Evolutionary conservation across 2,329 filamentous ascomycete genomes (phyloP).

Genomic region (Fusarium devonianum): DNA sequence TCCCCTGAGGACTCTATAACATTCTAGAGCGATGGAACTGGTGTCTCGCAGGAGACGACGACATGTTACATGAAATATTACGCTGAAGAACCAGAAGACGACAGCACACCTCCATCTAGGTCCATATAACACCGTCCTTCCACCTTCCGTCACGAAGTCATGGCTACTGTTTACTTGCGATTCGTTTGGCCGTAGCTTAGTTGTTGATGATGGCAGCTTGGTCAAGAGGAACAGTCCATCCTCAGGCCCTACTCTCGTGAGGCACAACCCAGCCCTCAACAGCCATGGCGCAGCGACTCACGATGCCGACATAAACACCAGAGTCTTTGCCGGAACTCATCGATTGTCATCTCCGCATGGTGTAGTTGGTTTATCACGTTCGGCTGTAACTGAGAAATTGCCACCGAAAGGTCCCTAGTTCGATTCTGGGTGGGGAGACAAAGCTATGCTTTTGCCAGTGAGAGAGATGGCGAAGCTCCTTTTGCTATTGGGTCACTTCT

Average conservation of each 20-base stretch:
- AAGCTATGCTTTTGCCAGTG: neutral
- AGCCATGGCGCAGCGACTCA: neutral
- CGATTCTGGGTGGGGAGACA: slow-evolving; percentile 14
- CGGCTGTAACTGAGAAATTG: slow-evolving; percentile 13
- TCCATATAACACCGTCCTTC: no score
- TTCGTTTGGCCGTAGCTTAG: no score
- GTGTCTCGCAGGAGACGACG: no score
- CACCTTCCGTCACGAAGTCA: no score
- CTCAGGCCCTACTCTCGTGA: neutral
- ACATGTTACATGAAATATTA: no score
- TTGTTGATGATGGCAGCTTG: no score
- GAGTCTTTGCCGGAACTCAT: neutral
- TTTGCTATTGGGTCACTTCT: no score
- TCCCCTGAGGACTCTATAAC: no score
- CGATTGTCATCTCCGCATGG: slow-evolving; percentile 12
- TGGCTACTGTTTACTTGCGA: no score
- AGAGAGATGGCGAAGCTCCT: neutral
- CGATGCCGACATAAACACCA: slow-evolving; percentile 3
- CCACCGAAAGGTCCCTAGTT: slow-evolving; percentile 19
- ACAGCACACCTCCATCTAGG: no score
- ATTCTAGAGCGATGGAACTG: no score
- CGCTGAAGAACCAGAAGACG: no score
- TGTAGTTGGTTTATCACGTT: slow-evolving; percentile 18
- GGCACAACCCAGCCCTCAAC: neutral
- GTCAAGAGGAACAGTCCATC: neutral